These are phyloP conservation scores for Podila horticola DNA, from an alignment of 192 early-diverging fungal genomes.

Conservation along the genomic window DNA sequence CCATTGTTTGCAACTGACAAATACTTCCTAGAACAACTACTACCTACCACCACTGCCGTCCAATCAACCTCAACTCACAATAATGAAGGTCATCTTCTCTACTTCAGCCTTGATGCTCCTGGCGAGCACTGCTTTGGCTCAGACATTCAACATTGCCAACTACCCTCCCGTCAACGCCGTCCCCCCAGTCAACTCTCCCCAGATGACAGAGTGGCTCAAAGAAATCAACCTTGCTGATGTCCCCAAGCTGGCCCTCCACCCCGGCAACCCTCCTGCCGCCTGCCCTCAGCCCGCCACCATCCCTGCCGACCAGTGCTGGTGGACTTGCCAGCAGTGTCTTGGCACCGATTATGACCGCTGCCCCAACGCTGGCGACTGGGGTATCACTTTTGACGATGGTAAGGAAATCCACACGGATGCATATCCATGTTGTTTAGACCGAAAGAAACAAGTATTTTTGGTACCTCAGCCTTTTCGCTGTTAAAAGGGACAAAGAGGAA, in stretches of 20 bases:
- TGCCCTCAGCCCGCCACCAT: neutral
- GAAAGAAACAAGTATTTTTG: too few relatives aligned
- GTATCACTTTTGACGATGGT: slow-evolving; percentile 65
- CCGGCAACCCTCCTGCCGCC: slow-evolving; percentile 21
- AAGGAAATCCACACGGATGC: slow-evolving; percentile 16
- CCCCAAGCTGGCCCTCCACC: slow-evolving; percentile 38
- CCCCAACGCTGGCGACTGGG: slow-evolving; percentile 62
- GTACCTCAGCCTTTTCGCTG: too few relatives aligned
- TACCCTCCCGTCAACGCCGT: slow-evolving; percentile 28
- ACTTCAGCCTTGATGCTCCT: slow-evolving; percentile 12
- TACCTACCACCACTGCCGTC: neutral
- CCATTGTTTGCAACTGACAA: neutral
- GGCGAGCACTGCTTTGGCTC: slow-evolving; percentile 4
- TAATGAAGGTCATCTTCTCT: slow-evolving; percentile 26
- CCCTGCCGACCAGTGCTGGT: slow-evolving; percentile 37
- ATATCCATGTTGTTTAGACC: too few relatives aligned
- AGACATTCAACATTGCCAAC: slow-evolving; percentile 26
- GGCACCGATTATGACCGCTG: slow-evolving; percentile 33
- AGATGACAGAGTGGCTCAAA: slow-evolving; percentile 38
- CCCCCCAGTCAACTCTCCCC: slow-evolving; percentile 20
- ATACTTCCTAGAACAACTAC: neutral
- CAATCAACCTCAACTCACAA: neutral
- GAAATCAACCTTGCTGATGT: slow-evolving; percentile 32
- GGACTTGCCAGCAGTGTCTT: slow-evolving; percentile 30
- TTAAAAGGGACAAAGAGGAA: too few relatives aligned